Base-by-base conservation (phyloP, 345 rosid species). In the Aquilaria malaccensis region DNA sequence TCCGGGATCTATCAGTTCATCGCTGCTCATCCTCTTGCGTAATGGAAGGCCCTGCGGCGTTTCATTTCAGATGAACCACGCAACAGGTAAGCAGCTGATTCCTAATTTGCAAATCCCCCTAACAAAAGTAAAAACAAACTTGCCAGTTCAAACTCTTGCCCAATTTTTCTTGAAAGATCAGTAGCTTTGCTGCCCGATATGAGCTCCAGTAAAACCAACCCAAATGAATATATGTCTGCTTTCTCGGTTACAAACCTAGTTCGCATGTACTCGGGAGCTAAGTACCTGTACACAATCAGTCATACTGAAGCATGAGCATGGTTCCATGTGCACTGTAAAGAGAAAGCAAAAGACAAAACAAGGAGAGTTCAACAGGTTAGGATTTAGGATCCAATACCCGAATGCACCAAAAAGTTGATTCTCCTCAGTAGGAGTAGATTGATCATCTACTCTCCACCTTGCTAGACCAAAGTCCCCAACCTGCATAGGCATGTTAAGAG, bases 381-480 rank as follows among this genome's bases (percentile, higher is more conserved):
- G 43, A 37, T 45, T 29, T 79, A 79, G 7, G 43, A 37, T 37
- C 43, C 43, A 5, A 37, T 37, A 37, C 92, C 92, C 92, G 9
- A 81, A 74, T 41, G 86, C 73, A 47, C 88, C 83, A 9, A 83
- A 57, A 6, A 79, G 73, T 2, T 86, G 79, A 0, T 83, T 81
- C 49, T 83, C 88, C 64, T 81, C 86, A 47, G 83, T 83, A 22
- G 22, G 22, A 47, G 83, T 37, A 2, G 67, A 67, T 55, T 74
- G 77, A 15, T 86, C 86, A 69, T 86, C 77, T 48, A 80, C 79
- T 67, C 81, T 83, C 88, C 83, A 77, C 72, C 88, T 69, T 9
- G 88, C 86, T 62, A 86, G 69, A 63, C 86, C 88, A 56, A 86
- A 86, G 59, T 83, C 86, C 65, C 92, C 92, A 29, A 86, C 86